phyloP scores from a whole-genome alignment of 108 stramenopile genomes.

The Fistulifera pelliculosa region DNA sequence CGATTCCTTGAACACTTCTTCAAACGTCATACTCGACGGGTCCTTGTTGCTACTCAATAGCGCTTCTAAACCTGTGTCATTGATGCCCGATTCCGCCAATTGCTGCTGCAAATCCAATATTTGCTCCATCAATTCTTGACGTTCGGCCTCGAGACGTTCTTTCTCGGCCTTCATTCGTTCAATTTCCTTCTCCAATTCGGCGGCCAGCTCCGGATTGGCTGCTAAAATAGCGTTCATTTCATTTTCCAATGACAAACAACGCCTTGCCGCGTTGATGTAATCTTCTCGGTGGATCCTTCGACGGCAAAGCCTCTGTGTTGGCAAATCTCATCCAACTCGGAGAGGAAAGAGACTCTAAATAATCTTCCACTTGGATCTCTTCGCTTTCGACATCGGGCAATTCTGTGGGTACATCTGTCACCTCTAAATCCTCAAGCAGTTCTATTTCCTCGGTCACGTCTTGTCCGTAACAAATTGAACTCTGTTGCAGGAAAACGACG shows the following conservation, averaged over 20 bases:
- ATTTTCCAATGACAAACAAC: constrained; percentile 68
- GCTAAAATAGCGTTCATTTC: constrained; percentile 74
- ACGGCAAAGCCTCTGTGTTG: constrained; percentile 64
- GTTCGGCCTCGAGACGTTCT: constrained; percentile 28
- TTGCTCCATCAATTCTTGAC: constrained; percentile 19
- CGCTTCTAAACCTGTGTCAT: background rate
- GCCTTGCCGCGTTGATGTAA: constrained; percentile 71
- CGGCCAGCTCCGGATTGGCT: constrained; percentile 57
- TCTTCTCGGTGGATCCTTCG: constrained; percentile 40
- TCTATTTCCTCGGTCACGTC: too few species aligned
- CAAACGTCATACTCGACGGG: constrained; percentile 4
- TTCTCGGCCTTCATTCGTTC: constrained; percentile 54
- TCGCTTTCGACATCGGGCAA: background rate
- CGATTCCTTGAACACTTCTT: constrained; percentile 9
- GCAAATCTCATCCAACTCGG: constrained; percentile 66
- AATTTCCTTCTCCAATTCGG: constrained; percentile 60
- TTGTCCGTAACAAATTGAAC: too few species aligned
- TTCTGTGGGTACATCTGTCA: too few species aligned
- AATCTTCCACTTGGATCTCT: constrained; percentile 10
- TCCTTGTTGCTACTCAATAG: background rate
- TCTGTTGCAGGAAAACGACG: too few species aligned
- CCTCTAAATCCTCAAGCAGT: too few species aligned
- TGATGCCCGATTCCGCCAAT: constrained; percentile 13
- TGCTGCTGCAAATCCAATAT: constrained; percentile 10
- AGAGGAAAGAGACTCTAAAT: constrained; percentile 49